phyloP scores from a whole-genome alignment of 2,329 filamentous ascomycete genomes.

The Lecanicillium sp. region DNA sequence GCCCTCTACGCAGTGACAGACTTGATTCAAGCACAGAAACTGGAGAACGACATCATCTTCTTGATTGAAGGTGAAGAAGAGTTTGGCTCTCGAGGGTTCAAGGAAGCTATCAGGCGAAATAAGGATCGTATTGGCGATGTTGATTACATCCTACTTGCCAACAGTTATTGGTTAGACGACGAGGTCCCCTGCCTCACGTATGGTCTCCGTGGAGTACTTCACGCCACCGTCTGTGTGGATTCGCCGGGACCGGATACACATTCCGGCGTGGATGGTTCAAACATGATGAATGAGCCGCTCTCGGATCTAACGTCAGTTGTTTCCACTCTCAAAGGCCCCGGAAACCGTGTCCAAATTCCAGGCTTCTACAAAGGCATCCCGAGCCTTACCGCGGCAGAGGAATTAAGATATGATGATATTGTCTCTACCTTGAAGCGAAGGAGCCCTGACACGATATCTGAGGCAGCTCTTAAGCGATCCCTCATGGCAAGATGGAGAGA shows the following conservation, averaged over 20 bases:
- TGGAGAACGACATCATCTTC: constrained; percentile 86
- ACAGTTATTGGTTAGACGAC: constrained; percentile 98
- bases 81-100: constrained; percentile 84
- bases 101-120: constrained; percentile 69
- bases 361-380: constrained; percentile 83
- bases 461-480: constrained; percentile 67
- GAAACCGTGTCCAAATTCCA: constrained; percentile 76
- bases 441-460: constrained; percentile 51
- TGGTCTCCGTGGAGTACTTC: constrained; percentile 84
- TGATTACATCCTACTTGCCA: constrained; percentile 90
- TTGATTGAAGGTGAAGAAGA: constrained; percentile 97
- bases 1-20: constrained; percentile 91
- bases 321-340: constrained; percentile 69
- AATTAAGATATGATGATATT: constrained; percentile 76
- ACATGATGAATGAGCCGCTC: constrained; percentile 80
- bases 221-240: constrained; percentile 82
- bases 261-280: constrained; percentile 92
- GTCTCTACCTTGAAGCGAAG: constrained; percentile 65
- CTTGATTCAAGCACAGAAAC: constrained; percentile 69
- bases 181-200: constrained; percentile 94
- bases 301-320: constrained; percentile 84
- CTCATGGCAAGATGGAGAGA: constrained; percentile 94
- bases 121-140: constrained; percentile 81
- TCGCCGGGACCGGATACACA: constrained; percentile 84
- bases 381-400: constrained; percentile 65